These are phyloP conservation scores for Tuctoria greenei DNA, from an alignment of 176 grass and related monocot genomes.

Conservation along the genomic window DNA sequence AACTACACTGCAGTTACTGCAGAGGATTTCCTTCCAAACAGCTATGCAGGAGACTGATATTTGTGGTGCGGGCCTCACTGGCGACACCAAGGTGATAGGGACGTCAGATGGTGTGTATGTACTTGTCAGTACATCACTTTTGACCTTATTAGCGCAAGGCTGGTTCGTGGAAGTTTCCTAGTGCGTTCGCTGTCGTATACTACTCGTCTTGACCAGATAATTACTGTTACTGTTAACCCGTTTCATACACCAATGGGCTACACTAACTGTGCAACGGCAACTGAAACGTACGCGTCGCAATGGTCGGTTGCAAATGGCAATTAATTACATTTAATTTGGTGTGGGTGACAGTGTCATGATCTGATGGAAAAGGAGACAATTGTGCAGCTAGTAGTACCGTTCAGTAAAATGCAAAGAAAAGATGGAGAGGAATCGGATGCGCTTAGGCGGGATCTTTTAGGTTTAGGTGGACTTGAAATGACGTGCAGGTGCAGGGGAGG, in stretches of 20 bases:
- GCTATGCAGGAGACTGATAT: background rate
- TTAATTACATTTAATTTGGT: background rate
- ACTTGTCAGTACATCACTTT: background rate
- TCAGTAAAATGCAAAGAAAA: background rate
- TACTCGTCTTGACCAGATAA: background rate
- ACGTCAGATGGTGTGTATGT: background rate
- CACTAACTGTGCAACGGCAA: too few species aligned
- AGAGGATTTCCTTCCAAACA: too few species aligned
- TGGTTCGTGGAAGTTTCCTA: constrained; percentile 58
- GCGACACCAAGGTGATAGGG: background rate
- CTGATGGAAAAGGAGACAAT: background rate
- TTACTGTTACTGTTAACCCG: background rate
- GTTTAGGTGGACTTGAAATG: background rate
- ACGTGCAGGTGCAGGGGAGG: background rate
- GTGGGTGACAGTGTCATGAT: background rate
- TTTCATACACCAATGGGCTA: background rate
- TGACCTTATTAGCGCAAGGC: background rate
- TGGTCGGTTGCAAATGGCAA: too few species aligned
- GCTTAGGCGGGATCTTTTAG: background rate
- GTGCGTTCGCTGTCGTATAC: constrained; percentile 3
- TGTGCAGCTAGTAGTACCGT: background rate
- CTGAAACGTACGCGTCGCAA: too few species aligned
- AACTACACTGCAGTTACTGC: too few species aligned
- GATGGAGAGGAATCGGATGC: background rate
- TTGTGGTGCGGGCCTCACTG: background rate